Evolutionary conservation across 2,329 filamentous ascomycete genomes (phyloP), one percentile per base, ranked within the genome.

Genomic region (Scedosporium minutisporum): DNA sequence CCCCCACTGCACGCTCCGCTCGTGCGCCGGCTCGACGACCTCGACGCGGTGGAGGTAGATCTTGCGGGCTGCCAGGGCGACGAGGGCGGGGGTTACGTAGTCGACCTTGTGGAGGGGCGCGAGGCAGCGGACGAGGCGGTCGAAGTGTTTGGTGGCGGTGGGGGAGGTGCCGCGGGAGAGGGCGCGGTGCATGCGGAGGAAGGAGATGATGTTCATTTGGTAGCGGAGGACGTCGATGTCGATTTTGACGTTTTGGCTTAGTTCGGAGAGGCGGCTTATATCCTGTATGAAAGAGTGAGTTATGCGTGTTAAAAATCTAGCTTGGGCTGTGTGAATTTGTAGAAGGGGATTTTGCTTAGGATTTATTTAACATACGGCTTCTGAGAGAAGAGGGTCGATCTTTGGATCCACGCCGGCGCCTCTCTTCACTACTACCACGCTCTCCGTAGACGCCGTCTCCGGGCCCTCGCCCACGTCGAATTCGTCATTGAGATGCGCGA

Each of bases 1-100:
- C 0, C 95, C 95, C 86, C 96, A 99, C 72, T 96, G 91, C 78
- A 96, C 82, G 72, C 92, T 97, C 58, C 92, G 82, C 76, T 97
- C 95, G 63, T 86, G 84, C 65, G 85, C 82, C 1, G 90, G 82
- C 1, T 76, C 75, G 0, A 88, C 85, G 62, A 97, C 82, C 14
- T 83, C 75, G 38, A 99, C 86, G 7, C 92, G 87, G 75, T 99
- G 95, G 18, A 89, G 81, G 71, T 96, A 99, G 25, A 96, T 83
- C 76, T 97, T 97, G 65, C 85, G 85, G 1, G 88, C 87, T 4
- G 95, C 95, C 57, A 99, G 79, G 6, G 82, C 85, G 21, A 97
- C 87, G 27, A 97, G 82, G 1, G 91, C 89, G 0, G 95, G 93
- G 0, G 93, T 92, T 4, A 91, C 87, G 72, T 88, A 97, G 68